phyloP scores from a whole-genome alignment of 1,284 basidiomycete species.

The Kwoniella shivajii region DNA sequence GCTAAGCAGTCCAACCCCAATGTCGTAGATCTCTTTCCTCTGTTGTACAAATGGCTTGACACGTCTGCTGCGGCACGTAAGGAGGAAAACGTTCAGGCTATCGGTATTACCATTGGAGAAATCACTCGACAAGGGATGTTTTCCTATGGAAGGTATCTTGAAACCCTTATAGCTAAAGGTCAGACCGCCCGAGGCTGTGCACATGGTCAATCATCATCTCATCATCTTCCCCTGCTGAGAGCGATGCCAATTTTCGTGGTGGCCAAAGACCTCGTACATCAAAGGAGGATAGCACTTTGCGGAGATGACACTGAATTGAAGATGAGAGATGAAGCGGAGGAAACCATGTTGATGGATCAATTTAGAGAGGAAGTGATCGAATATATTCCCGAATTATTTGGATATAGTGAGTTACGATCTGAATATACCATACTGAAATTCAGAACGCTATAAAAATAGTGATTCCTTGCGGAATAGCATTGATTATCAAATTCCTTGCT shows the following conservation, averaged over 20 bases:
- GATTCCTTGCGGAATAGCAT: constrained; percentile 28
- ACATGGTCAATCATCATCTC: constrained; percentile 15
- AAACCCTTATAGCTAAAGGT: constrained; percentile 78
- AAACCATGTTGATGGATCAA: constrained; percentile 29
- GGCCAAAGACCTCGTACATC: constrained; percentile 44
- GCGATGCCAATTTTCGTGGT: constrained; percentile 50
- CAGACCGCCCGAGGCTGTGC: constrained; percentile 34
- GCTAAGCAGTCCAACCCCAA: constrained; percentile 13
- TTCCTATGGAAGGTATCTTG: constrained; percentile 80
- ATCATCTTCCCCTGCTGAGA: constrained; percentile 44
- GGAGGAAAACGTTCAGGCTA: constrained; percentile 61
- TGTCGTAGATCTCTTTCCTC: constrained; percentile 45
- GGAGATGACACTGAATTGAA: constrained; percentile 38
- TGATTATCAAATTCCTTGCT: constrained; percentile 37
- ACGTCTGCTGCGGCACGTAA: constrained; percentile 65
- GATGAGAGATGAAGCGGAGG: constrained; percentile 34
- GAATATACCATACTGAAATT: constrained; percentile 5
- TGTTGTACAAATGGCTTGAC: constrained; percentile 83
- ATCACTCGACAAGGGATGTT: constrained; percentile 75
- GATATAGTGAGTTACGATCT: constrained; percentile 24
- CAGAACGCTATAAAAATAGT: constrained; percentile 35
- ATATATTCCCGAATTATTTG: constrained; percentile 51
- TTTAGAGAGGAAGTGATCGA: constrained; percentile 44
- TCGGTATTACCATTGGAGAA: constrained; percentile 76
- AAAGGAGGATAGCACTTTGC: constrained; percentile 43